Conservation (phyloP, 768 basidiomycete genomes). For the Lanmaoa rubissima region DNA sequence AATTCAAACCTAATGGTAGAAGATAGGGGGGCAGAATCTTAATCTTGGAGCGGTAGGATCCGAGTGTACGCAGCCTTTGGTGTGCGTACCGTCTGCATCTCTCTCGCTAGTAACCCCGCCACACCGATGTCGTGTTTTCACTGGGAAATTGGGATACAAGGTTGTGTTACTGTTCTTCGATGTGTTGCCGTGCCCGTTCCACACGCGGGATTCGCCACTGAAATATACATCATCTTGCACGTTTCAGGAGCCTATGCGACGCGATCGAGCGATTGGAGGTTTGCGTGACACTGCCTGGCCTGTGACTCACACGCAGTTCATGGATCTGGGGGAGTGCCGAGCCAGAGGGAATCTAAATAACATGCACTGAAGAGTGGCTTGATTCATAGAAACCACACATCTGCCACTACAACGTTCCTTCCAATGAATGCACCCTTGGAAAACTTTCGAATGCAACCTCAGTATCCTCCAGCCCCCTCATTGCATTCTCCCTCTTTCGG, state of each 20-base stretch:
- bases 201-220: not conserved
- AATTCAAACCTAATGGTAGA: not conserved
- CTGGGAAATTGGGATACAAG: not conserved
- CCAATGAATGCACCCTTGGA: not conserved
- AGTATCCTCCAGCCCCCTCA: constrained; percentile 35
- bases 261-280: not conserved
- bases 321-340: not conserved
- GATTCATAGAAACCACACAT: not conserved
- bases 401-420: not conserved
- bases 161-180: not conserved
- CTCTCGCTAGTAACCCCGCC: not conserved
- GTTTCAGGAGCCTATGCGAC: constrained; percentile 1
- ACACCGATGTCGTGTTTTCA: not conserved
- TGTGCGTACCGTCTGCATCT: not conserved
- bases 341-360: not conserved
- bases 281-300: not conserved
- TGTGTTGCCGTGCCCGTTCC: not conserved
- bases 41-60: not conserved
- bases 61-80: not conserved
- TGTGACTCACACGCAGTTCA: not conserved
- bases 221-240: not conserved
- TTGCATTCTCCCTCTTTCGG: constrained; percentile 46
- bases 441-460: not conserved
- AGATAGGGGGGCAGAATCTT: not conserved
- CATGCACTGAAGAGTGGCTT: not conserved